Conservation (phyloP, 306 rosid genomes). For the Geum urbanum region DNA sequence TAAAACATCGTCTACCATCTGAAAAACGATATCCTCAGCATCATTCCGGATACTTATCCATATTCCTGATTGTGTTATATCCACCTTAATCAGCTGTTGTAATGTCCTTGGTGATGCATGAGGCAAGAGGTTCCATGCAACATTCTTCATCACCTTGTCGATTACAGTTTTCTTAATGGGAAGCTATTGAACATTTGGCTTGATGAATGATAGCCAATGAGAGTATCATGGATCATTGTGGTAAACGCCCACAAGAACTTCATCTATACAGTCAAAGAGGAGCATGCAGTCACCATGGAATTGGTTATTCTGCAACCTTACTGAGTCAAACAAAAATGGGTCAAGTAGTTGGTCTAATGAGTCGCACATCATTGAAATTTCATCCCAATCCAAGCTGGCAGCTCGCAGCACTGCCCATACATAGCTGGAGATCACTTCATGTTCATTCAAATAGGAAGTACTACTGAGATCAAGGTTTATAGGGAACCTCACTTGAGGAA, state of each 20-base stretch:
- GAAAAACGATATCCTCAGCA: slow-evolving; percentile 35
- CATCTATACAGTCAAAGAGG: slow-evolving; percentile 46
- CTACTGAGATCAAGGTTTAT: slow-evolving; percentile 18
- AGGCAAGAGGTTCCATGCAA: slow-evolving; percentile 30
- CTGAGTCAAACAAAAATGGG: slow-evolving; percentile 38
- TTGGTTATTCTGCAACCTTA: slow-evolving; percentile 34
- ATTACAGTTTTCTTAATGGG: slow-evolving; percentile 33
- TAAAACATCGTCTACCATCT: slow-evolving; percentile 47
- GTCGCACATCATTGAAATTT: slow-evolving; percentile 29
- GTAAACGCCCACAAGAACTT: slow-evolving; percentile 43
- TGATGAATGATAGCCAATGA: slow-evolving; percentile 32
- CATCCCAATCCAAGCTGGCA: slow-evolving; percentile 47
- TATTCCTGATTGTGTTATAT: slow-evolving; percentile 36
- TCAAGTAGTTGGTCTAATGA: slow-evolving; percentile 33
- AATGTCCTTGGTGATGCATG: slow-evolving; percentile 31
- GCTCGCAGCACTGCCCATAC: slow-evolving; percentile 38
- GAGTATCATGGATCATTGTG: slow-evolving; percentile 35
- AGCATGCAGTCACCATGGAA: slow-evolving; percentile 29
- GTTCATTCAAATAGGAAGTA: slow-evolving; percentile 22
- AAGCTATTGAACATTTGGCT: slow-evolving; percentile 26
- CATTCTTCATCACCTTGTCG: slow-evolving; percentile 38
- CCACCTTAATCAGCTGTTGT: slow-evolving; percentile 43
- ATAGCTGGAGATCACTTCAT: slow-evolving; percentile 24
- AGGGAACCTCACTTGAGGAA: slow-evolving; percentile 26
- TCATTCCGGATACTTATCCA: slow-evolving; percentile 51